Evolutionary conservation across 2,329 filamentous ascomycete species (phyloP).

Genomic region (Arthrocladium fulminans): DNA sequence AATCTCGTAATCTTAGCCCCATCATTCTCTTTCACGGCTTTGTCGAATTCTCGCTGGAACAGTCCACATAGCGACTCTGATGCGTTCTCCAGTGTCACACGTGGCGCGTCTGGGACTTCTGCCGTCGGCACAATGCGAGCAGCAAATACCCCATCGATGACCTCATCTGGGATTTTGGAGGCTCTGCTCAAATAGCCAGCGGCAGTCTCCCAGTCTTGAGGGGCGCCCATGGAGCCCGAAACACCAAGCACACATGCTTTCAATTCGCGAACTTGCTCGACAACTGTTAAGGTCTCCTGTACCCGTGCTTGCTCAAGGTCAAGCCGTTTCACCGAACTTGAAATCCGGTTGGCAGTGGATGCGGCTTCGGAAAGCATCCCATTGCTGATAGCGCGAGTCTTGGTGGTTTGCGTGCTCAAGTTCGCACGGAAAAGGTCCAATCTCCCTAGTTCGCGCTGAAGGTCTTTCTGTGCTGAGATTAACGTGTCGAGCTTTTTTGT

Average conservation of each 20-base stretch:
- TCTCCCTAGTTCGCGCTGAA: conserved; percentile 75
- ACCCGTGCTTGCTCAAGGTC: conserved; percentile 88
- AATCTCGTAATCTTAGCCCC: conserved; percentile 86
- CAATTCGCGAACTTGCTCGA: conserved; percentile 92
- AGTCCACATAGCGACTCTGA: conserved; percentile 82
- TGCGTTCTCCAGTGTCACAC: conserved; percentile 74
- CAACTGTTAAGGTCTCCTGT: conserved; percentile 79
- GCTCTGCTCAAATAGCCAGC: conserved; percentile 82
- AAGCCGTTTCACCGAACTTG: conserved; percentile 73
- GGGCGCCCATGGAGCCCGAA: conserved; percentile 90
- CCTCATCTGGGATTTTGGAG: conserved; percentile 66
- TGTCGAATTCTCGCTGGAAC: conserved; percentile 91
- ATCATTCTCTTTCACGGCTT: conserved; percentile 77
- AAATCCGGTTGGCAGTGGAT: conserved; percentile 74
- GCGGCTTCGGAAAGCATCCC: conserved; percentile 83
- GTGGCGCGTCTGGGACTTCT: conserved; percentile 86
- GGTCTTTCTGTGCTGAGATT: conserved; percentile 72
- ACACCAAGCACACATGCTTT: conserved; percentile 95
- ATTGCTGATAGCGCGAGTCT: conserved; percentile 74
- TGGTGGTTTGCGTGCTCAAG: conserved; percentile 76
- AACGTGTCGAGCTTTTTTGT: conserved; percentile 66
- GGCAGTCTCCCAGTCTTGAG: conserved; percentile 97
- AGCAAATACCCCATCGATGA: conserved; percentile 77
- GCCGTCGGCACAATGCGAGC: conserved; percentile 88
- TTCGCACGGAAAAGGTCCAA: conserved; percentile 84